These are phyloP conservation scores for Cutaneotrichosporon dermatis DNA, from an alignment of 1,284 basidiomycete species.

Conservation along the genomic window DNA sequence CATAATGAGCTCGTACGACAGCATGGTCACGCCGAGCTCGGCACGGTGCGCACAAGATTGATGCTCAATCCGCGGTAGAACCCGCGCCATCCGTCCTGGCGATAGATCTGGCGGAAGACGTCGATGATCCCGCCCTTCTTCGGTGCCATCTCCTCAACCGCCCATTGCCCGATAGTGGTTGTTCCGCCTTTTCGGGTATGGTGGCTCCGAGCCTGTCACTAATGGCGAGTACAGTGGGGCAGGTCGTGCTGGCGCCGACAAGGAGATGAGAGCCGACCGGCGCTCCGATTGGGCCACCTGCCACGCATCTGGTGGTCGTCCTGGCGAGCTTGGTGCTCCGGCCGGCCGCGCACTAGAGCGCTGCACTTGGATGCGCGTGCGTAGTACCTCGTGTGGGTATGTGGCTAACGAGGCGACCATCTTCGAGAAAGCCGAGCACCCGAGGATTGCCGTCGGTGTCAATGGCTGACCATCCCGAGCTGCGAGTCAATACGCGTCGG, in stretches of 20 bases:
- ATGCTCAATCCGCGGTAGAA: conserved; percentile 86
- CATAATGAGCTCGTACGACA: conserved; percentile 63
- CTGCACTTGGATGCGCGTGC: conserved; percentile 78
- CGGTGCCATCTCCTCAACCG: conserved; percentile 14
- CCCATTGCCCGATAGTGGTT: background rate
- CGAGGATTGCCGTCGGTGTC: conserved; percentile 65
- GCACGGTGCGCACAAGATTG: conserved; percentile 86
- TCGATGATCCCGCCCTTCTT: conserved; percentile 58
- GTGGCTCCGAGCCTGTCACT: conserved; percentile 28
- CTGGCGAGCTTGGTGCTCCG: background rate
- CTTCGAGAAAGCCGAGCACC: conserved; percentile 82
- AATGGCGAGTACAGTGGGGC: conserved; percentile 25
- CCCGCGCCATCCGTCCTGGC: conserved; percentile 76
- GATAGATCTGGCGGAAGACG: conserved; percentile 66
- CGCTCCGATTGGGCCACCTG: background rate
- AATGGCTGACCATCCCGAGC: conserved; percentile 56
- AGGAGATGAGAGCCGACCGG: background rate
- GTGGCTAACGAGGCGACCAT: conserved; percentile 91
- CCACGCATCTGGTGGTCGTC: background rate
- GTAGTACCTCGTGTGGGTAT: conserved; percentile 92
- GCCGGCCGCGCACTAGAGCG: background rate
- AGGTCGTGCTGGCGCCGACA: background rate
- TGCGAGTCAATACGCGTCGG: no score
- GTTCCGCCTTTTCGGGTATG: conserved; percentile 6
- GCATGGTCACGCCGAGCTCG: conserved; percentile 90